Conservation (phyloP, 495 filamentous ascomycete species). For the Xylaria palmicola region DNA sequence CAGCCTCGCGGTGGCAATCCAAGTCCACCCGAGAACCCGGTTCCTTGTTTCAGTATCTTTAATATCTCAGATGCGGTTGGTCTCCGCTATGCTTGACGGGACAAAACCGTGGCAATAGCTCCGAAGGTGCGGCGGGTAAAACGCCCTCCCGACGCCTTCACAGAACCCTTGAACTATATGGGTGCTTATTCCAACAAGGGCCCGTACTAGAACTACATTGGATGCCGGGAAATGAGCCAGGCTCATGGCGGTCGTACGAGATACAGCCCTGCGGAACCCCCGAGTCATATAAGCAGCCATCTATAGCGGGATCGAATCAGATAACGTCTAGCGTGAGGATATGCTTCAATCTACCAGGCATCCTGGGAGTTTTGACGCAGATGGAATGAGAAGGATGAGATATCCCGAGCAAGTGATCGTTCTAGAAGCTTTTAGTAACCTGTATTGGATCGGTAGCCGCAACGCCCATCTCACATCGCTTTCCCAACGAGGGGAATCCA, state of each 20-base stretch:
- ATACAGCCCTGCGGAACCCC: background rate
- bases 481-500: no score
- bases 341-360: background rate
- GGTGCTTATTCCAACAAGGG: background rate
- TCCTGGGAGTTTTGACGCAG: no score
- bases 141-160: background rate
- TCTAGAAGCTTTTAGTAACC: no score
- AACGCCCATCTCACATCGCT: no score
- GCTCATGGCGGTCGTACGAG: background rate
- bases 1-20: background rate
- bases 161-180: background rate
- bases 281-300: slow-evolving; percentile 17
- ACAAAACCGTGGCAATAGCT: background rate
- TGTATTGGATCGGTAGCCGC: no score
- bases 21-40: background rate
- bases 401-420: no score
- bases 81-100: background rate
- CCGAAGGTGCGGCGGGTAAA: slow-evolving; percentile 2
- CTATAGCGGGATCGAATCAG: background rate
- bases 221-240: background rate
- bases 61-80: background rate
- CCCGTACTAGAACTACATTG: background rate
- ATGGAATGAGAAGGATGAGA: no score
- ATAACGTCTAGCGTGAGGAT: background rate
- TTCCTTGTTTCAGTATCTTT: background rate